Evolutionary conservation across 2,329 filamentous ascomycete species (phyloP), one percentile per base, ranked within the genome.

Genomic region (Fusarium pilosicola): DNA sequence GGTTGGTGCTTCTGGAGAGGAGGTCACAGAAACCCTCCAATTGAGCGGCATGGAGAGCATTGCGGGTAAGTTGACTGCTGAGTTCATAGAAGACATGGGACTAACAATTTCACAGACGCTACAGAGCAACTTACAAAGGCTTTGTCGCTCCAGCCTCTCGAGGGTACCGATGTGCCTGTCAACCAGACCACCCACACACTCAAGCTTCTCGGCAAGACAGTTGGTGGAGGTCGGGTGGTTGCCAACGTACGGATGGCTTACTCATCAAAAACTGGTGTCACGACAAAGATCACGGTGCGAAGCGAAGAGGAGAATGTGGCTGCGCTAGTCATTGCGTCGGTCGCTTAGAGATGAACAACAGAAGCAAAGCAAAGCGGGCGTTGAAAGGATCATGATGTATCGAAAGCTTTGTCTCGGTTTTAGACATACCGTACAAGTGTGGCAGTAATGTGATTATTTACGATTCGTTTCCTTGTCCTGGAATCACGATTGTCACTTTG

Each of bases 131-230:
- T 99, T 68, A 89, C 93, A 79, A 94, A 95, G 83, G 89, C 93
- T 2, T 88, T 99, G 32, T 97, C 94, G 38, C 87, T 99, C 79
- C 96, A 98, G 83, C 94, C 96, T 18, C 89, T 99, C 51, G 96
- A 99, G 78, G 96, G 96, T 77, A 97, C 94, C 38, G 96, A 99
- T 76, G 92, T 99, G 44, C 93, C 94, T 1, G 87, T 97, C 76
- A 97, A 92, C 80, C 92, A 92, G 79, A 95, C 92, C 68, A 98
- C 95, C 71, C 96, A 99, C 83, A 95, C 95, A 8, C 91, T 99
- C 81, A 98, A 97, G 86, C 87, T 99, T 41, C 93, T 98, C 82
- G 96, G 96, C 81, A 98, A 98, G 90, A 97, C 94, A 48, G 92
- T 98, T 71, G 91, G 90, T 39, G 96, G 96, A 41, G 96, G 96